Evolutionary conservation across 116 monocot species (phyloP), one percentile per base, ranked within the genome.

Genomic region (Trichopus zeylanicus): DNA sequence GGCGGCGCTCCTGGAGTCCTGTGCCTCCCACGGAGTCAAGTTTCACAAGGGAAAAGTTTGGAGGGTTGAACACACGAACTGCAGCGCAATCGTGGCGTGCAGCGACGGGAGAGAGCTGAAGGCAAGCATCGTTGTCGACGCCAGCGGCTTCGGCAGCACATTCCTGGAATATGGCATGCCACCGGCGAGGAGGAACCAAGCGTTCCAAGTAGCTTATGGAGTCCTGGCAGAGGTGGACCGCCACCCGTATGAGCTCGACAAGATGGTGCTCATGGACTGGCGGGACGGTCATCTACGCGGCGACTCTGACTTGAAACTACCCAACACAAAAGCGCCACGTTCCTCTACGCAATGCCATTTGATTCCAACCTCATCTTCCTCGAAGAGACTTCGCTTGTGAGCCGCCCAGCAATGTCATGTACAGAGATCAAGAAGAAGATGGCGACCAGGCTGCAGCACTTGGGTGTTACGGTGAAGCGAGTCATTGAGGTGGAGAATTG

Each of bases 251-350:
- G 82, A 74, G 25, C 47, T 79, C 46, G 74, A 85, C 30, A 73
- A 76, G 71, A 86, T 91, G 91, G 54, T 86, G 20, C 78, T 91
- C 37, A 91, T 91, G 91, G 91, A 91, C 57, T 91, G 86, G 86
- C 70, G 91, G 22, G 91, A 91, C 56, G 56, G 70, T 15, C 86
- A 91, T 65, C 51, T 91, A 6, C 58, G 56, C 9, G 55, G 60
- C 34, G 65, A 67, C 37, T 59, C 69, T 0, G 32, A 71, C 21
- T n/a, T 86, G 12, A 62, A 66, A 18, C 47, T 64, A 6, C 46
- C 51, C 32, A 91, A 91, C 46, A 26, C 1, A 54, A 57, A 13
- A 60, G 57, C 28, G 86, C 91, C 0, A 91, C 91, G 6, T 91
- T 91, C 65, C 72, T 86, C 19, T 91, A 91, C 26, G 86, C 82